phyloP scores from a whole-genome alignment of 495 filamentous ascomycete species.

The Penicillium coffeae region DNA sequence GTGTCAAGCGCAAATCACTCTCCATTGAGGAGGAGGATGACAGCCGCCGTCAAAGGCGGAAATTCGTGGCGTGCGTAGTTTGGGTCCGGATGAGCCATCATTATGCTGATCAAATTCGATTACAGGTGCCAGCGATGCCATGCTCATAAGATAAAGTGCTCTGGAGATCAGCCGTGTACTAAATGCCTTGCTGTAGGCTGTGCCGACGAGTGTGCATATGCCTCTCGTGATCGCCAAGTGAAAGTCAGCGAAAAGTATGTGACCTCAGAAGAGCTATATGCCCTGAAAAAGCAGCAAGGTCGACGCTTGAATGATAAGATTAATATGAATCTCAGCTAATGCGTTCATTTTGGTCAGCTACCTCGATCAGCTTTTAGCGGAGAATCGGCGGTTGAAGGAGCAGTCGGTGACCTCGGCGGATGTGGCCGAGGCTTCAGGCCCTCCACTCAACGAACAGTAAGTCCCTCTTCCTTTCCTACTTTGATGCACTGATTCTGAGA shows the following conservation, averaged over 20 bases:
- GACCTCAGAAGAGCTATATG: neutral
- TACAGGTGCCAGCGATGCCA: slow-evolving; percentile 44
- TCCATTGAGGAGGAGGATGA: slow-evolving; percentile 11
- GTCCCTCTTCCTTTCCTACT: neutral
- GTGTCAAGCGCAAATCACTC: slow-evolving; percentile 13
- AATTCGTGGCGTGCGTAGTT: slow-evolving; percentile 34
- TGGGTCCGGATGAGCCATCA: neutral
- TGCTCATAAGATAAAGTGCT: slow-evolving; percentile 46
- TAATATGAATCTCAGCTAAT: no score
- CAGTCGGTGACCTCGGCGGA: slow-evolving; percentile 32
- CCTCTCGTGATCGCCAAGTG: slow-evolving; percentile 38
- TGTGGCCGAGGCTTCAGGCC: slow-evolving; percentile 23
- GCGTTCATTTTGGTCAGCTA: slow-evolving; percentile 20
- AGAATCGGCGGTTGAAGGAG: slow-evolving; percentile 38
- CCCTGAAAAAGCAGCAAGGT: neutral
- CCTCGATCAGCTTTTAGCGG: slow-evolving; percentile 32
- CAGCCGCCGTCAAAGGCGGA: slow-evolving; percentile 26
- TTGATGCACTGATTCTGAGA: neutral
- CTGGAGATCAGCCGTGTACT: slow-evolving; percentile 37
- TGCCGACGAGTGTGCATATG: slow-evolving; percentile 38
- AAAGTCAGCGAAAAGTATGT: slow-evolving; percentile 44
- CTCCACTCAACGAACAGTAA: slow-evolving; percentile 14
- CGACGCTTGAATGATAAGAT: no score
- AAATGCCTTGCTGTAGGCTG: slow-evolving; percentile 37
- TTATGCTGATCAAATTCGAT: slow-evolving; percentile 2